Percentiles rank a stretch among this genome's conserved stretches.
phyloP scores from a whole-genome alignment of 495 filamentous ascomycete species.

The Hypoxylon subgilvum region DNA sequence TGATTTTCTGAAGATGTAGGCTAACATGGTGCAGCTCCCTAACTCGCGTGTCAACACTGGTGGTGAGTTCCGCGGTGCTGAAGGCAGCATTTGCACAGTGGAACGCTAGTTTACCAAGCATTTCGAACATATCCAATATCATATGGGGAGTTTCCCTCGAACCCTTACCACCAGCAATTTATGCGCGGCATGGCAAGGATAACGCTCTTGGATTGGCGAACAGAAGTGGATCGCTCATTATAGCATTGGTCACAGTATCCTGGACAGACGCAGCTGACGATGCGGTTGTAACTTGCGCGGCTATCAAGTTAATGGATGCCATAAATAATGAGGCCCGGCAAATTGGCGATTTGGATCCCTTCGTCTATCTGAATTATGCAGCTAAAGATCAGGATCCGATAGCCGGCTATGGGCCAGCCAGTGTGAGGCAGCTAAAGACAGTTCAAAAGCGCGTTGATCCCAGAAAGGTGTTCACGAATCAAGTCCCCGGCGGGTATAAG shows the following conservation, averaged over 20 bases:
- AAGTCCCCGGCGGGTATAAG: too few relatives aligned
- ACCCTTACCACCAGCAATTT: constrained; percentile 53
- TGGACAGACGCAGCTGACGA: constrained; percentile 35
- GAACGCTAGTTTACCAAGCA: constrained; percentile 4
- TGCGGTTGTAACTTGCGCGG: constrained; percentile 5
- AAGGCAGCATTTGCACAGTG: constrained; percentile 21
- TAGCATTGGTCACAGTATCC: constrained; percentile 17
- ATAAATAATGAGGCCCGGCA: constrained; percentile 15
- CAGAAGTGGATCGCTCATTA: constrained; percentile 6
- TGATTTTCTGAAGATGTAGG: too few relatives aligned
- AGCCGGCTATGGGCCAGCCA: constrained; percentile 30
- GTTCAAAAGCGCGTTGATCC: too few relatives aligned
- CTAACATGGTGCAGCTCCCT: neutral
- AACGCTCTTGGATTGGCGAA: constrained; percentile 52
- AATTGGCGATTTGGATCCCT: constrained; percentile 20
- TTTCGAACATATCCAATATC: constrained; percentile 16
- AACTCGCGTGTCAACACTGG: constrained; percentile 1
- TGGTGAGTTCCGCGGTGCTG: constrained; percentile 19
- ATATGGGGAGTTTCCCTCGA: constrained; percentile 48
- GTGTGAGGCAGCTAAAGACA: constrained; percentile 9
- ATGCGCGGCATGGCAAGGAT: constrained; percentile 42
- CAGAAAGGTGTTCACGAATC: too few relatives aligned
- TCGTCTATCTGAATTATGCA: constrained; percentile 41
- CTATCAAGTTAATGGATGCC: constrained; percentile 9
- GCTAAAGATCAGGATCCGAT: constrained; percentile 34